Conservation (phyloP, 345 rosid genomes). For the Eucalyptus tenuipes region DNA sequence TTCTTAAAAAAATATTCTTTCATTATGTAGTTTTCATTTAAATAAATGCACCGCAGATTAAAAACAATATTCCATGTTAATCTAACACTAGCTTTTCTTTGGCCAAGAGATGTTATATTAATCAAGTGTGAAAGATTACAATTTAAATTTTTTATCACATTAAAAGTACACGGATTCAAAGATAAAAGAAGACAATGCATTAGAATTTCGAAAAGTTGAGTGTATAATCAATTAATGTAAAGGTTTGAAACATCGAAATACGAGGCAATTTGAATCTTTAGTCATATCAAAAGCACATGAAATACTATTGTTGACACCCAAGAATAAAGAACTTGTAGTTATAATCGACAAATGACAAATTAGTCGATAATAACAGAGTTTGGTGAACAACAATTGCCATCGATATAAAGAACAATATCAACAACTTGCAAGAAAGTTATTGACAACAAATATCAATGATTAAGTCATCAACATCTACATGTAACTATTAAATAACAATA, state of each 20-base stretch:
- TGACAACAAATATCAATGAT: neutral
- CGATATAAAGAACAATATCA: no score
- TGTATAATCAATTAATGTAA: no score
- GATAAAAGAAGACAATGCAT: neutral
- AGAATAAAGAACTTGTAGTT: no score
- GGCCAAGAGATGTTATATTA: neutral
- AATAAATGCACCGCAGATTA: no score
- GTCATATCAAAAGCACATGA: neutral
- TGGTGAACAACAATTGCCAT: neutral
- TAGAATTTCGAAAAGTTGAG: neutral
- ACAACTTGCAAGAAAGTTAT: no score
- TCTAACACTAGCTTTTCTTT: neutral
- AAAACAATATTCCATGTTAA: no score
- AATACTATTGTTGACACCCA: neutral
- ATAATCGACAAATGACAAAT: neutral
- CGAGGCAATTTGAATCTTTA: neutral
- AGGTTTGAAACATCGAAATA: no score
- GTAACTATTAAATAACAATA: neutral
- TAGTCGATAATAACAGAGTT: neutral
- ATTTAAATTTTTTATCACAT: neutral
- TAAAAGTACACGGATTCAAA: neutral
- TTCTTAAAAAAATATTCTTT: no score
- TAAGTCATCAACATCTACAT: neutral
- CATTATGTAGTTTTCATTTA: no score
- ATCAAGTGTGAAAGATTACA: neutral